Evolutionary conservation across 495 filamentous ascomycete species (phyloP).

Genomic region (Opeltia flavorubescens): DNA sequence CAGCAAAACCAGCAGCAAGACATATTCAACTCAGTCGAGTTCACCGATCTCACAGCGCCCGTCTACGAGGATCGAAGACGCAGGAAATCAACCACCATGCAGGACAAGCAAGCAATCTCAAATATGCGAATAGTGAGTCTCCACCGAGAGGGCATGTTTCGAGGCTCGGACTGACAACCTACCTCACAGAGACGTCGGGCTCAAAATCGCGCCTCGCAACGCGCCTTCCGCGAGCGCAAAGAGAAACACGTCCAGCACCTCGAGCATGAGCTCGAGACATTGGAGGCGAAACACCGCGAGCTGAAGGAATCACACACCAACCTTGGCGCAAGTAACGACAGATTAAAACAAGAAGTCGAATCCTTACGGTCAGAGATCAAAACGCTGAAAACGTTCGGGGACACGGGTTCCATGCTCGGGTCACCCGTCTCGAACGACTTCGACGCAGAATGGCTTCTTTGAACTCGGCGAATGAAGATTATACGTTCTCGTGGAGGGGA

Average conservation of each 20-base stretch:
- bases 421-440: not conserved
- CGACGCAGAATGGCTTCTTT: not conserved
- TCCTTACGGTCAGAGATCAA: conserved; percentile 13
- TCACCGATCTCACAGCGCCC: conserved; percentile 16
- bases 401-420: not conserved
- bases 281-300: conserved; percentile 19
- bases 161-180: not conserved
- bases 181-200: conserved; percentile 35
- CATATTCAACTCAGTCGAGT: conserved; percentile 15
- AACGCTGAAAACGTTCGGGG: conserved; percentile 7
- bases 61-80: conserved; percentile 15
- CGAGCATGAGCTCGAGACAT: conserved; percentile 22
- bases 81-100: conserved; percentile 12
- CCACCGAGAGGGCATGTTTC: not conserved
- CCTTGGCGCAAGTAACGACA: conserved; percentile 10
- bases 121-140: conserved; percentile 18
- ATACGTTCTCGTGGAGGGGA: no score
- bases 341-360: conserved; percentile 17
- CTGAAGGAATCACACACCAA: conserved; percentile 14
- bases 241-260: conserved; percentile 32
- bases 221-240: conserved; percentile 36
- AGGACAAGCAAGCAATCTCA: conserved; percentile 15
- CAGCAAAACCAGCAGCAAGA: not conserved
- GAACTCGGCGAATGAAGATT: no score
- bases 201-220: conserved; percentile 42